Percentiles rank a stretch among this genome's conserved stretches.
Evolutionary conservation across 1,139 yeast genomes (phyloP).

Genomic region (Pneumocystis jirovecii): DNA sequence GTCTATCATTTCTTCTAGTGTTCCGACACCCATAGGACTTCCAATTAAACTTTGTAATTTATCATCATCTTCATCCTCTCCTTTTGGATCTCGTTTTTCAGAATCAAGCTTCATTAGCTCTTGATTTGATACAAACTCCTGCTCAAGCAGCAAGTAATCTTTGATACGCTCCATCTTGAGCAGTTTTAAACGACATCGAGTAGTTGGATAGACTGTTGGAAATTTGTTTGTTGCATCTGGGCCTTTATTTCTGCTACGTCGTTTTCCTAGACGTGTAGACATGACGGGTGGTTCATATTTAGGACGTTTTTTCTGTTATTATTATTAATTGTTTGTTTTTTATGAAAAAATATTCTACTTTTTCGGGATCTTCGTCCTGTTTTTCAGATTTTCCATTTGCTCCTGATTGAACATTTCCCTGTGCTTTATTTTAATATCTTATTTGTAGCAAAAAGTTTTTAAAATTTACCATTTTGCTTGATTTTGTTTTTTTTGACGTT

Average conservation of each 20-base stretch:
- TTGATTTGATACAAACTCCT: slow-evolving; percentile 88
- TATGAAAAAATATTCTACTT: neutral
- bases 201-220: slow-evolving; percentile 81
- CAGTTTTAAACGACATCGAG: slow-evolving; percentile 81
- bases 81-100: slow-evolving; percentile 65
- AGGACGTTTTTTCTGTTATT: slow-evolving; percentile 38
- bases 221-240: slow-evolving; percentile 77
- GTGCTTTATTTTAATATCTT: neutral
- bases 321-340: neutral
- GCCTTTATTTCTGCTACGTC: slow-evolving; percentile 48
- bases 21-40: slow-evolving; percentile 91
- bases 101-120: slow-evolving; percentile 93
- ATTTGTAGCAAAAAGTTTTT: neutral
- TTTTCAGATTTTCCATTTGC: neutral
- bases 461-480: neutral
- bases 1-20: slow-evolving; percentile 89
- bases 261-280: slow-evolving; percentile 76
- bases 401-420: neutral
- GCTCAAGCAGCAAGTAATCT: slow-evolving; percentile 87
- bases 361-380: neutral
- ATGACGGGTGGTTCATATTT: slow-evolving; percentile 92
- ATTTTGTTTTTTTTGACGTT: neutral
- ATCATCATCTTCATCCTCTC: slow-evolving; percentile 87
- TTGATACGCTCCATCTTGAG: slow-evolving; percentile 90
- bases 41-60: slow-evolving; percentile 58